These are phyloP conservation scores for Graphiopsis chlorocephala DNA, from an alignment of 2,329 filamentous ascomycete genomes.

Conservation along the genomic window DNA sequence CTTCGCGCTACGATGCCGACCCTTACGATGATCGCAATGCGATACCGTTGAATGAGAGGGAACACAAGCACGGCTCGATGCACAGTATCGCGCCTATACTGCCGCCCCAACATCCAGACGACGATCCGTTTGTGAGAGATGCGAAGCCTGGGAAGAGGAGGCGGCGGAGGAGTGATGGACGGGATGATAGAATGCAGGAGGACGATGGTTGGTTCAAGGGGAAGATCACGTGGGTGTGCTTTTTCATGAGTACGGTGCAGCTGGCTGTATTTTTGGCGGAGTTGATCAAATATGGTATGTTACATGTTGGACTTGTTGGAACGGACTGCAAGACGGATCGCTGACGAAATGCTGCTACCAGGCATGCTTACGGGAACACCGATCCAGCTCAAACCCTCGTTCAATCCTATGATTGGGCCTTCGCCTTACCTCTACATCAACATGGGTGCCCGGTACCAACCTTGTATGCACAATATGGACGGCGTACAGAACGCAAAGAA, in stretches of 20 bases:
- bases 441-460: slow-evolving; percentile 89
- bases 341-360: slow-evolving; percentile 34
- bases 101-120: slow-evolving; percentile 33
- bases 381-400: slow-evolving; percentile 75
- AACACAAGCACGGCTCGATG: slow-evolving; percentile 38
- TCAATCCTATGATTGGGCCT: slow-evolving; percentile 97
- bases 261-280: slow-evolving; percentile 85
- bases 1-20: slow-evolving; percentile 38
- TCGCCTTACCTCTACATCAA: slow-evolving; percentile 89
- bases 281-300: slow-evolving; percentile 76
- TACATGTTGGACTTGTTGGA: not conserved
- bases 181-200: slow-evolving; percentile 14
- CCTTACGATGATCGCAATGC: slow-evolving; percentile 49
- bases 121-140: slow-evolving; percentile 40
- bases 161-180: slow-evolving; percentile 20
- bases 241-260: slow-evolving; percentile 72
- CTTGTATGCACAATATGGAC: slow-evolving; percentile 86
- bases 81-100: slow-evolving; percentile 39
- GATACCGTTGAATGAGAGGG: slow-evolving; percentile 44
- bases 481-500: slow-evolving; percentile 54
- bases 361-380: slow-evolving; percentile 73
- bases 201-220: slow-evolving; percentile 56
- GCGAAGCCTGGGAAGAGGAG: slow-evolving; percentile 27
- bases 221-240: slow-evolving; percentile 75
- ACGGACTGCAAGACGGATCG: not conserved